phyloP scores from a whole-genome alignment of 257 asterid species.

The Gynochthodes officinalis region DNA sequence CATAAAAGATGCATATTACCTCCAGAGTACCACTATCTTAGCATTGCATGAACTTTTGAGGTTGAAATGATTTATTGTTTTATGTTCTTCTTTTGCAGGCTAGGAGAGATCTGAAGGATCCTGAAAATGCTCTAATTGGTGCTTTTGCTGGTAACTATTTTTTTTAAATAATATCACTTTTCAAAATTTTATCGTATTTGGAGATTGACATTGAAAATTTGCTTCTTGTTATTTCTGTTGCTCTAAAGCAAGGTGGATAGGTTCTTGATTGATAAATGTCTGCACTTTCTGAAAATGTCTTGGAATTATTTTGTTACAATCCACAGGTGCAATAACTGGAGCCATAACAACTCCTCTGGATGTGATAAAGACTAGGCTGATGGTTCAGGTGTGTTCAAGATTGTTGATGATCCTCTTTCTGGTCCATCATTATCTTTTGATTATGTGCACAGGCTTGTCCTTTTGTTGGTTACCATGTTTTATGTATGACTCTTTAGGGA shows the following conservation, averaged over 20 bases:
- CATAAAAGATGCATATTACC: background rate
- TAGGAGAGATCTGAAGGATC: conserved; percentile 53
- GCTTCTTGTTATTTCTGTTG: background rate
- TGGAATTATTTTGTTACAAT: background rate
- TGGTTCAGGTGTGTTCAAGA: conserved; percentile 50
- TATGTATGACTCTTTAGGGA: conserved; percentile 38
- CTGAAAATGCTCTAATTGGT: conserved; percentile 66
- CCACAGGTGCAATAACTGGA: conserved; percentile 63
- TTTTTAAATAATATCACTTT: background rate
- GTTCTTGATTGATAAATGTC: background rate
- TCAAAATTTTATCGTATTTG: background rate
- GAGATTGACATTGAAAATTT: background rate
- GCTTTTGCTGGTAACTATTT: conserved; percentile 60
- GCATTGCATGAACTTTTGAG: background rate
- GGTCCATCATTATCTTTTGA: background rate
- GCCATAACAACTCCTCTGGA: conserved; percentile 72
- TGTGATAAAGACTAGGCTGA: conserved; percentile 64
- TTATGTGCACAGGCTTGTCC: background rate
- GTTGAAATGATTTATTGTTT: background rate
- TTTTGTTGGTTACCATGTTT: background rate
- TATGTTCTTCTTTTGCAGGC: conserved; percentile 38
- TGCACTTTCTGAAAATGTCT: background rate
- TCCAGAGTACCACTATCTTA: background rate
- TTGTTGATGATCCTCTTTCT: background rate
- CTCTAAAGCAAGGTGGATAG: background rate